phyloP scores from a whole-genome alignment of 2,329 filamentous ascomycete species.

The Fusarium sp. region DNA sequence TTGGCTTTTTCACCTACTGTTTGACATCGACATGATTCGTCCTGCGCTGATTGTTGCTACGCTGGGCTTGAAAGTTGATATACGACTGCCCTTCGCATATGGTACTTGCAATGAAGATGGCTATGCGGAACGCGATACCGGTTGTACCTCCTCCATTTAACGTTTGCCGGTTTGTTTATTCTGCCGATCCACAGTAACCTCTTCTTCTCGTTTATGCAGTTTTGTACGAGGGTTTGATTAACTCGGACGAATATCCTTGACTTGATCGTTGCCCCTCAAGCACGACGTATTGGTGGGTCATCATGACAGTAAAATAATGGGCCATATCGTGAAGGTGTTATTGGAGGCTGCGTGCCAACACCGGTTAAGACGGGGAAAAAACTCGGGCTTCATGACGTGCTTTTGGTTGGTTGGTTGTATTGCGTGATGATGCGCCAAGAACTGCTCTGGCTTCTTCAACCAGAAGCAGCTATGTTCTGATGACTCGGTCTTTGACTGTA shows the following conservation, averaged over 20 bases:
- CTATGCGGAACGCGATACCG: conserved; percentile 40
- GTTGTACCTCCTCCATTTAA: conserved; percentile 27
- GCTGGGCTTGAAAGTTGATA: conserved; percentile 25
- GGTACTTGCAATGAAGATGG: conserved; percentile 13
- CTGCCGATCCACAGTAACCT: conserved; percentile 28
- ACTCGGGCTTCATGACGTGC: background rate
- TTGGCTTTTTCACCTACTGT: conserved; percentile 14
- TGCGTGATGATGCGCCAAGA: background rate
- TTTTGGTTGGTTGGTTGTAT: background rate
- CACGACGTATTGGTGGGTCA: conserved; percentile 5
- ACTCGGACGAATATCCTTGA: conserved; percentile 27
- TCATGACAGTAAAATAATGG: background rate
- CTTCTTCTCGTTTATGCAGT: background rate
- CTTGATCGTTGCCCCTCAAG: conserved; percentile 16
- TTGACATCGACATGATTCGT: conserved; percentile 2
- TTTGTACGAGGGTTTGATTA: conserved; percentile 35
- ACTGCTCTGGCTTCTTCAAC: background rate
- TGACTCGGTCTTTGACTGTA: background rate
- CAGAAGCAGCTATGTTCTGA: background rate
- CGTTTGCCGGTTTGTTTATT: conserved; percentile 15
- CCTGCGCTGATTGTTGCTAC: background rate
- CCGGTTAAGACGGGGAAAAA: background rate
- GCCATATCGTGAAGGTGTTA: background rate
- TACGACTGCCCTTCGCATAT: background rate
- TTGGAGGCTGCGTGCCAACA: background rate